Evolutionary conservation across 1,284 basidiomycete genomes (phyloP).

Genomic region (Sporisorium sorghi): DNA sequence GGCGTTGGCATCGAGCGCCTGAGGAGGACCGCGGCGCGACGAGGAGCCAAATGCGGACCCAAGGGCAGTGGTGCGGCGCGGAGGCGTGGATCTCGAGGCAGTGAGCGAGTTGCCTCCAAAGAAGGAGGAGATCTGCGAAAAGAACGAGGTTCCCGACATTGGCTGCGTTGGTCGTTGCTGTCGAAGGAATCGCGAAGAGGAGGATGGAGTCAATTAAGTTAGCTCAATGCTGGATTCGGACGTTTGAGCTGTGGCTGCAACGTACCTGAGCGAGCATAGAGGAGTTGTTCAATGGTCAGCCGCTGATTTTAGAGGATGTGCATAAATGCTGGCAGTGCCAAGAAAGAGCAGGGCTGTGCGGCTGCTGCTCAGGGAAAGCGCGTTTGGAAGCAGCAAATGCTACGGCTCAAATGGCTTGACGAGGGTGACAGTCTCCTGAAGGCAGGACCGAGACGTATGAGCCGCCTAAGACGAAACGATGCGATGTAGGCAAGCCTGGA

Average conservation of each 20-base stretch:
- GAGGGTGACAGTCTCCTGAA: not conserved
- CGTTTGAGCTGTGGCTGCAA: not conserved
- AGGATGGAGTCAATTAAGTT: not conserved
- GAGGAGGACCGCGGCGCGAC: slow-evolving; percentile 50
- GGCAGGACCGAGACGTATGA: not conserved
- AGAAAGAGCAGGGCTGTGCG: not conserved
- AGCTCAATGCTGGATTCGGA: not conserved
- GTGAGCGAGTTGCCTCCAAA: slow-evolving; percentile 39
- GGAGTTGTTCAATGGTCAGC: slow-evolving; percentile 1
- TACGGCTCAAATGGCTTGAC: not conserved
- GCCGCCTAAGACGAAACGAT: not conserved
- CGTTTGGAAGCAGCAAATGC: not conserved
- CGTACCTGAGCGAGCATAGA: slow-evolving; percentile 39
- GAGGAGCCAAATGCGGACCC: slow-evolving; percentile 42
- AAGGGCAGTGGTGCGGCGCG: slow-evolving; percentile 42
- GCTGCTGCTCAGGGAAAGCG: not conserved
- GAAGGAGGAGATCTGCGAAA: slow-evolving; percentile 62
- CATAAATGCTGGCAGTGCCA: slow-evolving; percentile 3
- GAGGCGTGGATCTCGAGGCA: slow-evolving; percentile 2
- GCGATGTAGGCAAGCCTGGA: not conserved
- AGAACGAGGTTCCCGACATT: slow-evolving; percentile 51
- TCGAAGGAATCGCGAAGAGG: not conserved
- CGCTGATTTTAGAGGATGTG: not conserved
- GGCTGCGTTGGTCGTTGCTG: slow-evolving; percentile 39
- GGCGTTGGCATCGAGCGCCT: slow-evolving; percentile 40